Percentiles rank a stretch among this genome's conserved stretches.
Evolutionary conservation across 2,329 filamentous ascomycete species (phyloP).

Genomic region (Fusarium decemcellulare): DNA sequence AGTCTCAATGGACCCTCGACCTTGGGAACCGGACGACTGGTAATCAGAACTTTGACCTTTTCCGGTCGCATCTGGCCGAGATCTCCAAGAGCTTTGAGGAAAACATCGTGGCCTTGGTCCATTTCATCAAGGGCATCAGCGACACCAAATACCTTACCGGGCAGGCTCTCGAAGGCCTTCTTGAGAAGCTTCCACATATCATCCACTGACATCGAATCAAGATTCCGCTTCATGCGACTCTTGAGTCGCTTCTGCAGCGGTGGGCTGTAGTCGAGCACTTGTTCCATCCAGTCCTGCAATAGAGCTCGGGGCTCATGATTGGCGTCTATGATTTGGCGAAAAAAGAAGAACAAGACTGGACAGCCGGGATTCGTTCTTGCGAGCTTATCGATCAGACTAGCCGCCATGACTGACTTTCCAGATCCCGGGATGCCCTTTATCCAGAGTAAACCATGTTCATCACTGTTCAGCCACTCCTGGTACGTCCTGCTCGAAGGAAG

Average conservation of each 20-base stretch:
- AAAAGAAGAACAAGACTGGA: conserved; percentile 57
- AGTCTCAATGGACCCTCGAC: conserved; percentile 50
- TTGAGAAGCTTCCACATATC: conserved; percentile 51
- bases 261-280: conserved; percentile 49
- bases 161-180: conserved; percentile 39
- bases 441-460: conserved; percentile 29
- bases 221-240: neutral
- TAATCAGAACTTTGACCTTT: conserved; percentile 58
- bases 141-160: conserved; percentile 53
- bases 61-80: conserved; percentile 51
- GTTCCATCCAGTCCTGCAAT: conserved; percentile 54
- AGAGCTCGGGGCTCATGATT: conserved; percentile 50
- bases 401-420: conserved; percentile 55
- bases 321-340: conserved; percentile 55
- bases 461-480: conserved; percentile 16
- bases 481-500: conserved; percentile 13
- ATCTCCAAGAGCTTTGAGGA: conserved; percentile 51
- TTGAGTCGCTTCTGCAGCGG: conserved; percentile 46
- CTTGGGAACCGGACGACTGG: conserved; percentile 55
- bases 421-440: conserved; percentile 54
- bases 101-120: conserved; percentile 51
- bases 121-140: conserved; percentile 64
- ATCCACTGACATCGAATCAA: conserved; percentile 17
- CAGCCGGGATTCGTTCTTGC: neutral
- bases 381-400: conserved; percentile 39